Percentiles rank a stretch among this genome's conserved stretches.
Conservation (phyloP, 768 basidiomycete genomes). For the Trichaptum fuscoviolaceum region DNA sequence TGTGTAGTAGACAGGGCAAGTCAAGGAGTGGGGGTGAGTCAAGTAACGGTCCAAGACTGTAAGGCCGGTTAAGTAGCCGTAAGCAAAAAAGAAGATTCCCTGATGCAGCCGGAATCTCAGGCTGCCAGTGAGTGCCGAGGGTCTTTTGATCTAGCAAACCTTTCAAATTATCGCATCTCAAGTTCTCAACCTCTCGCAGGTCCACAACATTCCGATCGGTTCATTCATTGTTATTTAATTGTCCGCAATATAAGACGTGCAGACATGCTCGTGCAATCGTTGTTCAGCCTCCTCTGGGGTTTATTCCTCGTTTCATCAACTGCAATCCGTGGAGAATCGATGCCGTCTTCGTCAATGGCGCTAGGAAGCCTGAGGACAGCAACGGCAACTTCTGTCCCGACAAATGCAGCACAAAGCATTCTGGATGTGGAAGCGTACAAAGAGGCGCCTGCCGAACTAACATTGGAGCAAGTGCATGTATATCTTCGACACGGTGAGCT, state of each 20-base stretch:
- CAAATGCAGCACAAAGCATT: constrained; percentile 33
- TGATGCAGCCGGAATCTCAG: too few relatives aligned
- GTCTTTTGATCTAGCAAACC: too few relatives aligned
- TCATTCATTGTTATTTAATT: neutral
- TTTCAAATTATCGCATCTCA: too few relatives aligned
- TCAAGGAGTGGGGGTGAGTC: too few relatives aligned
- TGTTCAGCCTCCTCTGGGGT: neutral
- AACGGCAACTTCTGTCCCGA: neutral
- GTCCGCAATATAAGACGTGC: neutral
- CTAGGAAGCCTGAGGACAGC: neutral
- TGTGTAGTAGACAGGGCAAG: too few relatives aligned
- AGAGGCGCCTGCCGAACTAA: constrained; percentile 45
- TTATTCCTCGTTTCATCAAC: neutral
- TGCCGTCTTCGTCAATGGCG: neutral
- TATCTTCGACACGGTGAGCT: constrained; percentile 69
- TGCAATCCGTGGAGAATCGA: neutral
- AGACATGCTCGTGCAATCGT: neutral
- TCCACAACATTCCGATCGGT: too few relatives aligned
- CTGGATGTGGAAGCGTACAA: constrained; percentile 61
- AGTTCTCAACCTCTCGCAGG: too few relatives aligned
- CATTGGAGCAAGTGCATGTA: constrained; percentile 67
- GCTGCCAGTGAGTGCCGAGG: too few relatives aligned
- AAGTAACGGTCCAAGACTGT: too few relatives aligned
- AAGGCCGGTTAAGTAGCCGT: too few relatives aligned
- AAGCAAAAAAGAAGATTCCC: too few relatives aligned